Evolutionary conservation across 2,329 filamentous ascomycete species (phyloP), one percentile per base, ranked within the genome.

Genomic region (Aureobasidium leucospermi): DNA sequence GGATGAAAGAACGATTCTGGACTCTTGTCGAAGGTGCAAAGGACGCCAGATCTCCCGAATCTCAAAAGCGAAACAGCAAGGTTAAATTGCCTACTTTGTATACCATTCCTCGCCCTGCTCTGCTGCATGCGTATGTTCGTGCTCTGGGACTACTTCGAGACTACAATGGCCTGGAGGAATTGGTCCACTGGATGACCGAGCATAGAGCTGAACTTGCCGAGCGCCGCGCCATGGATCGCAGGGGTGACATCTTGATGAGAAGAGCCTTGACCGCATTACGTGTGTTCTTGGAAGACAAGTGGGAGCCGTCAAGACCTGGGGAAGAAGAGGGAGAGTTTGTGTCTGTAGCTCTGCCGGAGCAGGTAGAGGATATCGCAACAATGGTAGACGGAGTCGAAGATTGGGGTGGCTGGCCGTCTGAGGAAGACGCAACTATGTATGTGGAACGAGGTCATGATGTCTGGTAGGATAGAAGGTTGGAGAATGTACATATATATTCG

Each of bases 111-210:
- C 69, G 70, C 9, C 78, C 80, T 6, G 71, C 71, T 19, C 71
- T 78, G 39, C 67, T 84, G 1, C 82, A 87, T 65, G 74, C 76
- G 2, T 87, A 88, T 67, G 78, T 90, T 68, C 79, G 85, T 48
- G 78, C 82, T 1, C 74, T 90, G 23, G 86, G 82, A 1, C 78
- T 81, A 56, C 70, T 84, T n/a, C 80, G 79, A 38, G 83, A 89
- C 63, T 76, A 77, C 51, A 73, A 79, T 2, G 83, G 80, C 52
- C 82, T 90, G 68, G 76, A 80, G 5, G 74, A 73, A 4, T 71
- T 86, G 5, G 71, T 86, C 13, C 70, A 73, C 32, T 91, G 85
- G 85, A 80, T 87, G 64, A 71, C 81, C 0, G 64, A 71, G 28
- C 71, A 84, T 63, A 79, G 79, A 71, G 67, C 69, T 6, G 69